A percentile compares a stretch with the other conserved stretches of the same genome.
Evolutionary conservation across 2,329 filamentous ascomycete genomes (phyloP).

Genomic region (Ophiocordyceps polyrhachis-furcata): DNA sequence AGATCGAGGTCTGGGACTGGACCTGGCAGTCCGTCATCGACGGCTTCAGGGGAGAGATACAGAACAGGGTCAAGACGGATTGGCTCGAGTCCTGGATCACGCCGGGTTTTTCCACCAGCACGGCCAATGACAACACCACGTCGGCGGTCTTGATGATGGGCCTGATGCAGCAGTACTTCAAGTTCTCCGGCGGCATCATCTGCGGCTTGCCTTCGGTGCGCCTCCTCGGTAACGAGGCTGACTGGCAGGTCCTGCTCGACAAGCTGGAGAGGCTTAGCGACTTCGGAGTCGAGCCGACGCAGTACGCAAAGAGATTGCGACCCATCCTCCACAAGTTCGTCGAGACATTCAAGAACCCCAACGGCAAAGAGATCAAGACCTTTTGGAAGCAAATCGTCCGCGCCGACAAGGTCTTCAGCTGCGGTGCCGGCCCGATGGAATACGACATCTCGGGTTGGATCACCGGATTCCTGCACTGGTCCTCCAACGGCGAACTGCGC

Average conservation of each 20-base stretch:
- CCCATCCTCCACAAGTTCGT: conserved; percentile 28
- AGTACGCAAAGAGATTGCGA: conserved; percentile 19
- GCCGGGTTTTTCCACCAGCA: conserved; percentile 24
- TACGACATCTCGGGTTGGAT: conserved; percentile 27
- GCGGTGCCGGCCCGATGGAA: conserved; percentile 12
- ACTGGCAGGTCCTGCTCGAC: conserved; percentile 20
- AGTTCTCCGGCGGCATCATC: conserved; percentile 15
- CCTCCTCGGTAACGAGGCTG: conserved; percentile 16
- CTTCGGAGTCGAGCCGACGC: conserved; percentile 23
- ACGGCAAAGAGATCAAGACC: conserved; percentile 10
- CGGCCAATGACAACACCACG: conserved; percentile 17
- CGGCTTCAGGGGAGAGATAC: conserved; percentile 20
- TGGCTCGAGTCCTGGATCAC: conserved; percentile 24
- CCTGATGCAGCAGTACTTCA: conserved; percentile 20
- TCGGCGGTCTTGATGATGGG: conserved; percentile 26
- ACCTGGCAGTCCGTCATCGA: conserved; percentile 10
- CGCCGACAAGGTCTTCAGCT: conserved; percentile 12
- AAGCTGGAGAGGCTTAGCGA: conserved; percentile 23
- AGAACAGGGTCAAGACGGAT: conserved; percentile 17
- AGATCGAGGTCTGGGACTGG: conserved; percentile 14
- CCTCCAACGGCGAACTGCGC: conserved; percentile 12
- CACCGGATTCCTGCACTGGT: conserved; percentile 27
- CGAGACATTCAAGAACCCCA: conserved; percentile 20
- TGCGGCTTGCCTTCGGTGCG: conserved; percentile 26
- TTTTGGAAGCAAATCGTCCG: conserved; percentile 27